phyloP scores from a whole-genome alignment of 345 rosid species.

The Excoecaria cochinchinensis region DNA sequence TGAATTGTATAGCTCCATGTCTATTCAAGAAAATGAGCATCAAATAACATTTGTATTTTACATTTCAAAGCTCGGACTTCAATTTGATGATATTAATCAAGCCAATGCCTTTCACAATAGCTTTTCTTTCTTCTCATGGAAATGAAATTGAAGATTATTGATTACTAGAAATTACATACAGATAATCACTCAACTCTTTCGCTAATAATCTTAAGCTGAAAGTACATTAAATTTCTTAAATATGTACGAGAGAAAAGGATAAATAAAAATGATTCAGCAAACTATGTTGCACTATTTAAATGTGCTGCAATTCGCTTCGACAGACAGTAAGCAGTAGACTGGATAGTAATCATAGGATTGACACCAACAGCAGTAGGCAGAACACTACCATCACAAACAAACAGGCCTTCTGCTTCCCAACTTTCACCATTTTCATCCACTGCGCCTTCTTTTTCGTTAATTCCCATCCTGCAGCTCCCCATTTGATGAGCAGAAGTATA shows the following conservation, averaged over 20 bases:
- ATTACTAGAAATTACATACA: neutral
- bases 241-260: neutral
- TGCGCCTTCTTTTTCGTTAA: constrained; percentile 45
- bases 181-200: neutral
- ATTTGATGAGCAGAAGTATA: constrained; percentile 63
- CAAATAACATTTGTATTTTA: constrained; percentile 8
- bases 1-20: constrained; percentile 15
- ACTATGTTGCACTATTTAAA: neutral
- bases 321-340: constrained; percentile 53
- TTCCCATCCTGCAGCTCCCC: constrained; percentile 75
- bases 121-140: neutral
- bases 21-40: neutral
- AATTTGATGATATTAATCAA: neutral
- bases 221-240: neutral
- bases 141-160: constrained; percentile 1
- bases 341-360: constrained; percentile 67
- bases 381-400: constrained; percentile 62
- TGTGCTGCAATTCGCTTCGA: constrained; percentile 31
- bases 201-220: neutral
- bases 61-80: constrained; percentile 1
- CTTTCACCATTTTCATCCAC: constrained; percentile 61
- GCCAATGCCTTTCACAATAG: neutral
- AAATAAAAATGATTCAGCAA: neutral
- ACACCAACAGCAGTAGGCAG: constrained; percentile 66
- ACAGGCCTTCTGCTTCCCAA: constrained; percentile 66